phyloP scores from a whole-genome alignment of 2,329 filamentous ascomycete species.

The Nemania sp. region DNA sequence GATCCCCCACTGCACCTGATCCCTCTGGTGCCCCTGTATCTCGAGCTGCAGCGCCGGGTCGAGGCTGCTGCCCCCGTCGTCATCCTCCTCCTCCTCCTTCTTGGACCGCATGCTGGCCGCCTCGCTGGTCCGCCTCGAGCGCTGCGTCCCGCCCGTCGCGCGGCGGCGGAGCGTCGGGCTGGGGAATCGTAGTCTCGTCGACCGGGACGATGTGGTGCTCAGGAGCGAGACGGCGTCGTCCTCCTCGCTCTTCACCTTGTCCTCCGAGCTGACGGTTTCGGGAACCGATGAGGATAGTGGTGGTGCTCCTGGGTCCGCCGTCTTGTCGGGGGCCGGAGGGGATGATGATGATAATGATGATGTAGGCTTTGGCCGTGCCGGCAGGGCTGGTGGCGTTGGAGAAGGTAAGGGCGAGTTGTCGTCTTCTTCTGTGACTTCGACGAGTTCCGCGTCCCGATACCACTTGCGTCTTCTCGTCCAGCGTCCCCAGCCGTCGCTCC shows the following conservation, averaged over 20 bases:
- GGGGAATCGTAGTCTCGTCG: constrained; percentile 33
- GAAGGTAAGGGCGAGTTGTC: constrained; percentile 35
- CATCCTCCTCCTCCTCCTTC: too few species aligned
- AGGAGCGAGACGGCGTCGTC: constrained; percentile 37
- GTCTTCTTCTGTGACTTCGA: constrained; percentile 63
- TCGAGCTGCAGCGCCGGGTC: constrained; percentile 51
- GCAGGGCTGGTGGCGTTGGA: constrained; percentile 36
- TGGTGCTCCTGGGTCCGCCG: constrained; percentile 3
- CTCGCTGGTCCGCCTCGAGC: constrained; percentile 48
- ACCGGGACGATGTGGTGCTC: constrained; percentile 42
- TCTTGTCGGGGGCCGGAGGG: constrained; percentile 30
- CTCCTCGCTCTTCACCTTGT: constrained; percentile 33
- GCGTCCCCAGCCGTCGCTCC: constrained; percentile 87
- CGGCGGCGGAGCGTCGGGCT: constrained; percentile 33
- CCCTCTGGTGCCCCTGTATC: constrained; percentile 57
- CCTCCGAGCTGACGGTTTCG: constrained; percentile 24
- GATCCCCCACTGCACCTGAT: constrained; percentile 72
- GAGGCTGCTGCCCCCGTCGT: constrained; percentile 35
- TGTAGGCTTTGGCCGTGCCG: constrained; percentile 36
- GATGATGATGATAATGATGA: too few species aligned
- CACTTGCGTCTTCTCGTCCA: constrained; percentile 95
- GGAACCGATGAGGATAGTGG: constrained; percentile 2
- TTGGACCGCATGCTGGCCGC: constrained; percentile 47
- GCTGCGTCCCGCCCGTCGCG: constrained; percentile 39
- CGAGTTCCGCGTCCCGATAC: constrained; percentile 94